Evolutionary conservation across 2,329 filamentous ascomycete genomes (phyloP), one percentile per base, ranked within the genome.

Genomic region (Arthrinium phaeospermum): DNA sequence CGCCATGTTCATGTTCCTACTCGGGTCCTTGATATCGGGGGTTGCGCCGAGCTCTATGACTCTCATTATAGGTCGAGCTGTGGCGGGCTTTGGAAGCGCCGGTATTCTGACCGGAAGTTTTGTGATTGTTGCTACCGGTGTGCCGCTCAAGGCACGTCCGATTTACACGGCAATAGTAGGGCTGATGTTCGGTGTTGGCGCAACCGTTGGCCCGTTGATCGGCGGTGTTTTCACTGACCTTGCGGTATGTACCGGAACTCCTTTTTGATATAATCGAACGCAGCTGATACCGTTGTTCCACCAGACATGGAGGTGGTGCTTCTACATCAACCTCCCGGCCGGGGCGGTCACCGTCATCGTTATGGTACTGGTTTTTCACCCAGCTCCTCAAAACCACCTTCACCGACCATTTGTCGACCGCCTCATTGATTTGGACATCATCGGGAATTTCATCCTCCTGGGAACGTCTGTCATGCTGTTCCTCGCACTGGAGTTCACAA

Each of bases 401-500:
- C 49, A 76, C 8, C 76, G 73, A 6, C 75, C 70, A 0, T 61
- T 80, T 37, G 4, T 77, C 13, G 73, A 78, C 44, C 77, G 78
- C 5, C 57, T 81, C 27, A 37, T 79, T n/a, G 77, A 79, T 47
- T 76, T 82, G 2, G 80, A 81, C 70, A 78, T 85, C 0, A 71
- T 82, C 27, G 86, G 87, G 1, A 85, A 83, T 3, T 37, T 81
- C 3, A 79, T 86, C 14, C 84, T 89, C 71, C 77, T 88, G 3
- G 82, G 82, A 0, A 81, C 82, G 27, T 80, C 86, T 22, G 79
- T 87, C 68, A 84, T 85, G 76, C 75, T 87, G 8, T 81, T 88
- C 72, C 79, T 89, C 1, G 86, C 86, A 0, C 78, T 89, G 24
- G 83, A 87, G 70, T 85, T 82, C 80, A 85, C 85, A 24, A 83